Conservation (phyloP, 306 rosid species). For the Malus sylvestris region DNA sequence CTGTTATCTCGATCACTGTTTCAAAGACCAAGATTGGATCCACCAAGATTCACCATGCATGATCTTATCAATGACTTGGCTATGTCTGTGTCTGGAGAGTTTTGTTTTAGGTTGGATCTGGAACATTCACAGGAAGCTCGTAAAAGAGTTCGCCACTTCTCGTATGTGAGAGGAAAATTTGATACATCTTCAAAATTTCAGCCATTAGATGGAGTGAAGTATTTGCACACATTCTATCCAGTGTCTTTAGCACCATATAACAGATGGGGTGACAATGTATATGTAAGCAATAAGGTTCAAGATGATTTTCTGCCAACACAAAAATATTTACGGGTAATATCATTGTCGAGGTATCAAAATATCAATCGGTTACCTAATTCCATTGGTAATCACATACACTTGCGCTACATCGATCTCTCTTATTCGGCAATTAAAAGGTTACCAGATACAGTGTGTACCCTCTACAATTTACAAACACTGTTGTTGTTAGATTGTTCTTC, state of each 20-base stretch:
- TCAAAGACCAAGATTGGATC: not conserved
- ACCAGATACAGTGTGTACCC: not conserved
- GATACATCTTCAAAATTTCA: not conserved
- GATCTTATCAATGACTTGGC: not conserved
- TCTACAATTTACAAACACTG: slow-evolving; percentile 14
- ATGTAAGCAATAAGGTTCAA: not conserved
- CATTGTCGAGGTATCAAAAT: not conserved
- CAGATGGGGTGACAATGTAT: accelerated
- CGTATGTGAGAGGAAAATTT: not conserved
- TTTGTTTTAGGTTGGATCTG: not conserved
- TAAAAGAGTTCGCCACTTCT: not conserved
- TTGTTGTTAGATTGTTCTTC: not conserved
- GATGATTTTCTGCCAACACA: not conserved
- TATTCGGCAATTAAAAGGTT: not conserved
- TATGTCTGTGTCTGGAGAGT: not conserved
- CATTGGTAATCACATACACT: not conserved
- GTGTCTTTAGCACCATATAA: not conserved
- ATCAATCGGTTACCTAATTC: not conserved
- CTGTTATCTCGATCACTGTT: not conserved
- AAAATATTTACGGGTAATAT: not conserved
- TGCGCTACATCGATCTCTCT: not conserved
- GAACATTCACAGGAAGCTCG: too few relatives aligned
- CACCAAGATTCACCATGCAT: not conserved
- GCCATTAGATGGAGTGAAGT: not conserved
- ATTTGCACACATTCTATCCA: not conserved